These are phyloP conservation scores for Yamadazyma diddensiae DNA, from an alignment of 1,139 yeast genomes.

Conservation along the genomic window DNA sequence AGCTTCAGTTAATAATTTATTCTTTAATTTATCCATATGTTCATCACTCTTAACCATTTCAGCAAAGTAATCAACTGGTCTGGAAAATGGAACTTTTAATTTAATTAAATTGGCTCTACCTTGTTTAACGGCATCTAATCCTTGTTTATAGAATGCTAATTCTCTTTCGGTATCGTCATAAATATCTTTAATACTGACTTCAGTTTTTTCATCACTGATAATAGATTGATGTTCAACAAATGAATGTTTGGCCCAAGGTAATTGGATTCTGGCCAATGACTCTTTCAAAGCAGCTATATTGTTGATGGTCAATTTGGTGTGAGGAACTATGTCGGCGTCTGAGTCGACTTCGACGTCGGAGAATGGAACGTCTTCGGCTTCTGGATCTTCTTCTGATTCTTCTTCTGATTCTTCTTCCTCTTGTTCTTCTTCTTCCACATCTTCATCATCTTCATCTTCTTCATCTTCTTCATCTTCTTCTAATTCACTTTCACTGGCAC, in stretches of 20 bases:
- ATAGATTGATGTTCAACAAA: slow-evolving; percentile 84
- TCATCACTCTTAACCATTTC: slow-evolving; percentile 98
- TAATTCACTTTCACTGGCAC: slow-evolving; percentile 45
- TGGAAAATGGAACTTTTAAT: slow-evolving; percentile 78
- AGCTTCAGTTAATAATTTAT: slow-evolving; percentile 79
- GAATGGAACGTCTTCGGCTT: slow-evolving; percentile 65
- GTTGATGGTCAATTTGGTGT: slow-evolving; percentile 80
- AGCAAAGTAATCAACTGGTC: slow-evolving; percentile 96
- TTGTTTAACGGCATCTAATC: slow-evolving; percentile 74
- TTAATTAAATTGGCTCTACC: slow-evolving; percentile 66
- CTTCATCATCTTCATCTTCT: slow-evolving; percentile 38
- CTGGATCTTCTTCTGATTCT: slow-evolving; percentile 40
- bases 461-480: slow-evolving; percentile 42
- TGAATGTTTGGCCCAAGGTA: slow-evolving; percentile 69
- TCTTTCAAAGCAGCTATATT: slow-evolving; percentile 69
- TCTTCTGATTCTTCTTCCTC: slow-evolving; percentile 45
- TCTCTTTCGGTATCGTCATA: slow-evolving; percentile 88
- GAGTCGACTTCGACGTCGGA: slow-evolving; percentile 81
- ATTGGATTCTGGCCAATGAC: slow-evolving; percentile 60
- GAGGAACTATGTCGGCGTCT: slow-evolving; percentile 86
- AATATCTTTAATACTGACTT: slow-evolving; percentile 73
- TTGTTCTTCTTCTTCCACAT: slow-evolving; percentile 42
- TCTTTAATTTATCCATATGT: slow-evolving; percentile 93
- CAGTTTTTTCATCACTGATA: slow-evolving; percentile 58
- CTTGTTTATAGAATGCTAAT: slow-evolving; percentile 81